Evolutionary conservation across 805 yeast species (phyloP).

Genomic region (Kluyveromyces starmeri): DNA sequence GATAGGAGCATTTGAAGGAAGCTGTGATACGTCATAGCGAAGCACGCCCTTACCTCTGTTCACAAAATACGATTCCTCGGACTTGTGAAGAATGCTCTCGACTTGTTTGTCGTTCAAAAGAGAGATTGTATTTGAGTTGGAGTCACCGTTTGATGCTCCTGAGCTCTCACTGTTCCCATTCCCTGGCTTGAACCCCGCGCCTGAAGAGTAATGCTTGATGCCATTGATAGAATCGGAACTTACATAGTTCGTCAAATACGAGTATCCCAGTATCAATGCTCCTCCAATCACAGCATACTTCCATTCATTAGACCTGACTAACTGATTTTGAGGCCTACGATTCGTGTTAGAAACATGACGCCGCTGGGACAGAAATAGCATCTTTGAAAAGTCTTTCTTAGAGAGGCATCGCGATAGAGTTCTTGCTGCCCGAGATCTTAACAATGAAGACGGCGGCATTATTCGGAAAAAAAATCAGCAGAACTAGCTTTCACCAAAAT

Average conservation of each 20-base stretch:
- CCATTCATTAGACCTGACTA: slow-evolving; percentile 3
- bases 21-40: slow-evolving; percentile 82
- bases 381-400: slow-evolving; percentile 11
- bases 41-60: slow-evolving; percentile 81
- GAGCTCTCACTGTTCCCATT: background rate
- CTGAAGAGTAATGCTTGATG: slow-evolving; percentile 14
- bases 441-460: slow-evolving; percentile 1
- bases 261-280: slow-evolving; percentile 6
- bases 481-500: no score
- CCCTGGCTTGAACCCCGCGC: background rate
- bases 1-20: slow-evolving; percentile 86
- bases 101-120: slow-evolving; percentile 64
- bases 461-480: no score
- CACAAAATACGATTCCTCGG: slow-evolving; percentile 72
- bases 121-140: slow-evolving; percentile 24
- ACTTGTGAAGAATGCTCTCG: slow-evolving; percentile 53
- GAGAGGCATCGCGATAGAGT: slow-evolving; percentile 13
- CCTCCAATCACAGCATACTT: slow-evolving; percentile 5
- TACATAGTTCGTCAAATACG: slow-evolving; percentile 8
- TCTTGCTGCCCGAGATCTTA: slow-evolving; percentile 7
- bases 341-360: background rate
- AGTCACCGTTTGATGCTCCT: background rate
- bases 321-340: background rate
- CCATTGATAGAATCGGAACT: slow-evolving; percentile 23
- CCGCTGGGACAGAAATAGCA: slow-evolving; percentile 8